Percentiles rank a stretch among this genome's conserved stretches.
Evolutionary conservation across 75 land plant genomes (phyloP).

Genomic region (Picea sitchensis): DNA sequence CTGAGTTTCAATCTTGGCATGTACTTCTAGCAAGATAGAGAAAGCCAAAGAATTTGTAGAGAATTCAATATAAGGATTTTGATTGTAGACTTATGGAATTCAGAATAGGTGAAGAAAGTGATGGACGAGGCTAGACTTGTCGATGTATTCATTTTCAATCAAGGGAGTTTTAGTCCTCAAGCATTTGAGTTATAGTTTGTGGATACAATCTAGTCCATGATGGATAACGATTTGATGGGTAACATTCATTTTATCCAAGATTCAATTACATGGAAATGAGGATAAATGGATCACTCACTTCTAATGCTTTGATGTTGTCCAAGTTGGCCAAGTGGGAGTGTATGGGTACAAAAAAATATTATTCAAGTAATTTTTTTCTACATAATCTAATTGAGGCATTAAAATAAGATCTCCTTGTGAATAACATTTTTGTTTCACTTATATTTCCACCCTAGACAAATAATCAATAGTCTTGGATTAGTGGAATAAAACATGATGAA

Average conservation of each 20-base stretch:
- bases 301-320: constrained; percentile 71
- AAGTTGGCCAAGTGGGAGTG: constrained; percentile 79
- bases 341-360: too few relatives aligned
- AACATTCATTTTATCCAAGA: constrained; percentile 79
- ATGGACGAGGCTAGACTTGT: constrained; percentile 54
- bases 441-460: too few relatives aligned
- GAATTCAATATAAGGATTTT: not conserved
- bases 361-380: too few relatives aligned
- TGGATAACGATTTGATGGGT: constrained; percentile 63
- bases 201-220: constrained; percentile 52
- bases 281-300: constrained; percentile 31
- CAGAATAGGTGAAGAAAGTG: constrained; percentile 40
- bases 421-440: too few relatives aligned
- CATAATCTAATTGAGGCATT: too few relatives aligned
- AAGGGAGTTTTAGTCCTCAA: constrained; percentile 65
- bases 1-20: constrained; percentile 73
- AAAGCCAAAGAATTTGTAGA: constrained; percentile 27
- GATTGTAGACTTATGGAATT: constrained; percentile 72
- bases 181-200: constrained; percentile 54
- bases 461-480: too few relatives aligned
- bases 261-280: constrained; percentile 52
- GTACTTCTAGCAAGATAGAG: constrained; percentile 39
- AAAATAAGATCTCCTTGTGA: too few relatives aligned
- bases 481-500: too few relatives aligned
- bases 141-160: constrained; percentile 76